Base-by-base conservation (phyloP, 441 rosid species). In the Capsella rubella region DNA sequence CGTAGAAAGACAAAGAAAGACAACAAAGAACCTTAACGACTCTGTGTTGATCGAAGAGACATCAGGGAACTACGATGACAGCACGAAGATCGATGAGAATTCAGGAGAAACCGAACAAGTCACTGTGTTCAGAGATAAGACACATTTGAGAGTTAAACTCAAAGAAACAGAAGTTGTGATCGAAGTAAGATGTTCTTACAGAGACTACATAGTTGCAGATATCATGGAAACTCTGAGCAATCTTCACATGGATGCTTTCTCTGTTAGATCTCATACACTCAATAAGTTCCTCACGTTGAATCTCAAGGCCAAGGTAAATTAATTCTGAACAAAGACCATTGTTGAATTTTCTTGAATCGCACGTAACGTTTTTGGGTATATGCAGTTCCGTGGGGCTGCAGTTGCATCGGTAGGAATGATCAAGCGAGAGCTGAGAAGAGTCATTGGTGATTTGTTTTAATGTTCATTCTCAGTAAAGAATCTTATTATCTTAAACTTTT, bases 191-290 rank as follows among this genome's bases (percentile, higher is more conserved):
- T 90, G 95, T 77, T 81, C 78, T 40, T 85, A 80, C 61, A 86
- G 93, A 71, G 93, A 91, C 65, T 83, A 81, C 57, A 78, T 91
- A 51, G 67, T 91, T 80, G 86, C 84, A 16, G 95, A 93, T 67
- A 77, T 90, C 79, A 87, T 93, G 91, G 95, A 90, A 78, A 85
- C 87, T 51, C 74, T 85, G 12, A 87, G 82, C 83, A 83, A 83
- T 72, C 85, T 90, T 76, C 89, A 90, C 78, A 75, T 88, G 83
- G 97, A 91, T 63, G 86, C 84, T 43, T 77, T 82, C 83, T 81
- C 87, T 11, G 82, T 90, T 21, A 89, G 81, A 72, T 86, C 96
- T 18, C 84, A 87, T 8, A 86, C 89, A 12, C 79, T 77, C 18
- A 81, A 88, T 69, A 91, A 91, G 35, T 39, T 82, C 62, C 86